Evolutionary conservation across 2,329 filamentous ascomycete species (phyloP).

Genomic region (Cercospora zeae-maydis): DNA sequence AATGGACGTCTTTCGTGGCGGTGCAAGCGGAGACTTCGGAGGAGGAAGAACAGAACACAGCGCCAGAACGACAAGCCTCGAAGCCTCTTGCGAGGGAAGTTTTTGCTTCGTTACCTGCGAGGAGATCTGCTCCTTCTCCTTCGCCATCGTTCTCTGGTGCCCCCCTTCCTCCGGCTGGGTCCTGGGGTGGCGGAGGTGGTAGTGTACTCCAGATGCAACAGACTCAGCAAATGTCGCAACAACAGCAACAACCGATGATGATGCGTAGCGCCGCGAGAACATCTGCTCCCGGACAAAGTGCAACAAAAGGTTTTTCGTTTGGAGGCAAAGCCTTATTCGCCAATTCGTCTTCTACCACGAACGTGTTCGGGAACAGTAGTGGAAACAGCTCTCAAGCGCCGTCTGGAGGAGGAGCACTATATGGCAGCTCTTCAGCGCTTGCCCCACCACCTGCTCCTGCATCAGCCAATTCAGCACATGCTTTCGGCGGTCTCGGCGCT

Average conservation of each 20-base stretch:
- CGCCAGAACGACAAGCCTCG: neutral
- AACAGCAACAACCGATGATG: neutral
- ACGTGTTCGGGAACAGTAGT: neutral
- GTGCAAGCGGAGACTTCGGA: constrained; percentile 45
- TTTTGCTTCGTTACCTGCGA: neutral
- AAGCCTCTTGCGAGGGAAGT: neutral
- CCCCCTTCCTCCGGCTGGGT: neutral
- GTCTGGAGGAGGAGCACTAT: neutral
- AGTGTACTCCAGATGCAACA: neutral
- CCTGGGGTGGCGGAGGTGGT: neutral
- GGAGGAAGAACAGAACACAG: neutral
- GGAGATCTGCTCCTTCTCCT: neutral
- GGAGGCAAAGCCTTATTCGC: too few species aligned
- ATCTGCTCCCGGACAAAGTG: too few species aligned
- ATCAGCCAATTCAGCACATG: neutral
- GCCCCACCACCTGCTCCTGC: neutral
- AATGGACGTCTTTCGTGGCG: constrained; percentile 71
- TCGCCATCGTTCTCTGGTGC: neutral
- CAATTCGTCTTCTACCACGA: too few species aligned
- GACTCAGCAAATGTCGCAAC: neutral
- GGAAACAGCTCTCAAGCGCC: neutral
- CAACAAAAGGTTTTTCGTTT: too few species aligned
- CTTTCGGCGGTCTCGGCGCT: neutral
- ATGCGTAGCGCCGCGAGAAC: too few species aligned
- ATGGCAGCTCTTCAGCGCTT: neutral